phyloP scores from a whole-genome alignment of 2,329 filamentous ascomycete species.

The Emydomyces testavorans region DNA sequence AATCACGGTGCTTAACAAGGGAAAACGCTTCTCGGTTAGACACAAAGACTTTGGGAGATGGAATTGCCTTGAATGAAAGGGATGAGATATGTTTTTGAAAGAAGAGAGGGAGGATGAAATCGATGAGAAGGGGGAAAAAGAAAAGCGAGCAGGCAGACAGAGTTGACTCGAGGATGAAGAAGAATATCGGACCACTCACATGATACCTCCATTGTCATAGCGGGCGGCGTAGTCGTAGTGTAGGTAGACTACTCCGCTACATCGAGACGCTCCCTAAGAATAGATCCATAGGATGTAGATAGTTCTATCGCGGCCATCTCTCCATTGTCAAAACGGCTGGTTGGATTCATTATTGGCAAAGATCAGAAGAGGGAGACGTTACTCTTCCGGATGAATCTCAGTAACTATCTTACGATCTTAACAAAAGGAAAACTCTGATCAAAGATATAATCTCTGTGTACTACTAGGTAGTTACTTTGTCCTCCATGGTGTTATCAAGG shows the following conservation, averaged over 20 bases:
- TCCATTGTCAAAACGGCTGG: no score
- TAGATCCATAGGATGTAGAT: no score
- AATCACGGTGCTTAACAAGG: constrained; percentile 1
- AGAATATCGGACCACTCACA: constrained; percentile 1
- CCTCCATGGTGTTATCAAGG: no score
- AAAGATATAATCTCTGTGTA: no score
- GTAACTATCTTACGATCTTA: no score
- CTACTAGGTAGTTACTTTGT: no score
- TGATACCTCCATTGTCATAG: constrained; percentile 5
- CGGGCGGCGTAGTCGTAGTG: background rate
- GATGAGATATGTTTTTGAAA: background rate
- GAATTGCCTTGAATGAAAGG: background rate
- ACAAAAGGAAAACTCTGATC: no score
- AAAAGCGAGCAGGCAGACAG: constrained; percentile 1
- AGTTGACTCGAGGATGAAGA: background rate
- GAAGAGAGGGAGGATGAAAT: constrained; percentile 11
- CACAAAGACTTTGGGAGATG: background rate
- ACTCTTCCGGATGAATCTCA: no score
- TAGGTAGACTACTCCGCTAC: background rate
- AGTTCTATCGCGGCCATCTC: no score
- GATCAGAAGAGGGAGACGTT: background rate
- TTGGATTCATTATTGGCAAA: background rate
- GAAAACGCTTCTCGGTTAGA: background rate
- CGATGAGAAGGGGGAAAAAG: constrained; percentile 9
- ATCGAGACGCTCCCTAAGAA: background rate